These are phyloP conservation scores for Lophiotrema nucula DNA, from an alignment of 495 filamentous ascomycete species.

Conservation along the genomic window DNA sequence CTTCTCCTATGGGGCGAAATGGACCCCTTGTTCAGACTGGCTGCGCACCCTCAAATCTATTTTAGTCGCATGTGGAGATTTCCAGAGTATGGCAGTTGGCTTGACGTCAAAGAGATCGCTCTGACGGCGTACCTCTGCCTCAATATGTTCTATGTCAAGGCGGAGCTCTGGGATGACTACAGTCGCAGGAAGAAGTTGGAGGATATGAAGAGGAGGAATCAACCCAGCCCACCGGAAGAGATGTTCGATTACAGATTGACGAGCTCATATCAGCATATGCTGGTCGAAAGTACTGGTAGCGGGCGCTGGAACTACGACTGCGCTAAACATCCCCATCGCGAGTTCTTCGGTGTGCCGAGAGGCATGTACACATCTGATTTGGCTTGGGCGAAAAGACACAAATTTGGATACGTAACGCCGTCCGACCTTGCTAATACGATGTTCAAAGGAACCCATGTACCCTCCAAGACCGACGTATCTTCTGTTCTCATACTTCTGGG, in stretches of 20 bases:
- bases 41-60: background rate
- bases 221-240: background rate
- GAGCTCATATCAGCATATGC: slow-evolving; percentile 6
- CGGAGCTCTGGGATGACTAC: background rate
- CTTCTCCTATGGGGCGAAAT: slow-evolving; percentile 9
- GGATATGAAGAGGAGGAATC: background rate
- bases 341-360: slow-evolving; percentile 10
- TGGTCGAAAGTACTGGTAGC: background rate
- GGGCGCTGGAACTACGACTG: background rate
- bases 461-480: background rate
- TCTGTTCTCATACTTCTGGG: slow-evolving; percentile 2
- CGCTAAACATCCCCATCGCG: background rate
- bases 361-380: background rate
- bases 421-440: background rate
- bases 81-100: background rate
- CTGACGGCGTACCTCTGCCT: slow-evolving; percentile 12
- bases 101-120: slow-evolving; percentile 1
- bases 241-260: slow-evolving; percentile 8
- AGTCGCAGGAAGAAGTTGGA: background rate
- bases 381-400: background rate
- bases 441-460: background rate
- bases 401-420: background rate
- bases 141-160: slow-evolving; percentile 5
- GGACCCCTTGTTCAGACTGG: slow-evolving; percentile 10
- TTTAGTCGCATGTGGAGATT: background rate